Percentiles rank a stretch among this genome's conserved stretches.
These are phyloP conservation scores for Aspergillus clavatus DNA, from an alignment of 2,329 filamentous ascomycete species.

Conservation along the genomic window DNA sequence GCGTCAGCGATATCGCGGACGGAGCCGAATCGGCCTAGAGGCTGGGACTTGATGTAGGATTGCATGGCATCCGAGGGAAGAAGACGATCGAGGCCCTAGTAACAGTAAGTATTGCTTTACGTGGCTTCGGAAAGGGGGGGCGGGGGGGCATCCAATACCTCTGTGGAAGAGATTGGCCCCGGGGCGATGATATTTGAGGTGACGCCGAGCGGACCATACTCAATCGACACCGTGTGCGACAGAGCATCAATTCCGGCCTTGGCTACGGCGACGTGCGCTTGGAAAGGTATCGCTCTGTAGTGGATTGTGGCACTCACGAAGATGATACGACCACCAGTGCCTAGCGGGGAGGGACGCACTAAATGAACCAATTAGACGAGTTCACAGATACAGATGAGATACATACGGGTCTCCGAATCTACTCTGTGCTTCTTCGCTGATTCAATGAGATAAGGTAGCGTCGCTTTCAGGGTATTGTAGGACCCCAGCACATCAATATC, in stretches of 20 bases:
- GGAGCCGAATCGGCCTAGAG: conserved; percentile 69
- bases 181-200: conserved; percentile 86
- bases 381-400: neutral
- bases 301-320: conserved; percentile 90
- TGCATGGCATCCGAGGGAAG: conserved; percentile 49
- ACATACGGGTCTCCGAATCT: conserved; percentile 51
- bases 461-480: conserved; percentile 92
- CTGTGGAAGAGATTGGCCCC: conserved; percentile 79
- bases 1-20: conserved; percentile 89
- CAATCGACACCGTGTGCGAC: conserved; percentile 71
- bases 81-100: conserved; percentile 60
- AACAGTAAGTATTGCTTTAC: neutral
- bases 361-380: neutral
- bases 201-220: conserved; percentile 82
- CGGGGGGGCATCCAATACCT: conserved; percentile 38
- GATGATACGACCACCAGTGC: conserved; percentile 76
- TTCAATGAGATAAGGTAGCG: conserved; percentile 70
- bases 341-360: conserved; percentile 39
- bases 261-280: conserved; percentile 84
- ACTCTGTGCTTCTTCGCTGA: conserved; percentile 63
- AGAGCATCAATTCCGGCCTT: conserved; percentile 89
- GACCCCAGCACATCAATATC: conserved; percentile 94
- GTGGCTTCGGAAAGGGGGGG: no score
- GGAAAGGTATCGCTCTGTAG: conserved; percentile 78
- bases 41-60: conserved; percentile 52